phyloP scores from a whole-genome alignment of 441 rosid genomes.

The Iberis amara region DNA sequence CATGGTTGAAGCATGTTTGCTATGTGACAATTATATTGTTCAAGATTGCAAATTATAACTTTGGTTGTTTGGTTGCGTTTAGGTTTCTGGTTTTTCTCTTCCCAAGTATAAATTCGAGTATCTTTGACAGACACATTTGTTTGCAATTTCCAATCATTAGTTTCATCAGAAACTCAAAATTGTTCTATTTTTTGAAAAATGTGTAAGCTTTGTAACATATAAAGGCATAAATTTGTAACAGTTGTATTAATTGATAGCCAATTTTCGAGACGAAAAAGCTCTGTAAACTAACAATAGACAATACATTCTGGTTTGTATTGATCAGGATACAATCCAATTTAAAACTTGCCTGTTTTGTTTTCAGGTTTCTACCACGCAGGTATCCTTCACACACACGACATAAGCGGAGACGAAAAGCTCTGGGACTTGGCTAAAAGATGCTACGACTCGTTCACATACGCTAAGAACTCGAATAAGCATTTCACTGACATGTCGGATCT shows the following conservation, averaged over 20 bases:
- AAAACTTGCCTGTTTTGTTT: neutral
- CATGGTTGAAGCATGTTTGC: neutral
- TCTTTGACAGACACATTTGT: no score
- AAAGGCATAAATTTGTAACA: neutral
- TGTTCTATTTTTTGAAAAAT: no score
- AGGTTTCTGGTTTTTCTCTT: no score
- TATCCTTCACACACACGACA: conserved; percentile 59
- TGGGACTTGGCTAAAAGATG: conserved; percentile 73
- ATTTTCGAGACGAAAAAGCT: neutral
- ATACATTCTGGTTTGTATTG: neutral
- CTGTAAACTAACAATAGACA: neutral
- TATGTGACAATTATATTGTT: neutral
- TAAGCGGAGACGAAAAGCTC: conserved; percentile 42
- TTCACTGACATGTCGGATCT: conserved; percentile 78
- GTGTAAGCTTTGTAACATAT: no score
- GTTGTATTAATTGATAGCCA: neutral
- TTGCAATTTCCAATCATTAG: no score
- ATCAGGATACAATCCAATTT: no score
- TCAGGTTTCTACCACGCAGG: conserved; percentile 86
- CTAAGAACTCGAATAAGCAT: conserved; percentile 66
- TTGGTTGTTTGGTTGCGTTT: neutral
- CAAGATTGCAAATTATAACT: neutral
- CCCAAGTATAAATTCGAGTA: no score
- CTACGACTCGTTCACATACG: conserved; percentile 36
- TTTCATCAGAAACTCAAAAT: no score